Evolutionary conservation across 495 filamentous ascomycete genomes (phyloP).

Genomic region (Neurospora intermedia): DNA sequence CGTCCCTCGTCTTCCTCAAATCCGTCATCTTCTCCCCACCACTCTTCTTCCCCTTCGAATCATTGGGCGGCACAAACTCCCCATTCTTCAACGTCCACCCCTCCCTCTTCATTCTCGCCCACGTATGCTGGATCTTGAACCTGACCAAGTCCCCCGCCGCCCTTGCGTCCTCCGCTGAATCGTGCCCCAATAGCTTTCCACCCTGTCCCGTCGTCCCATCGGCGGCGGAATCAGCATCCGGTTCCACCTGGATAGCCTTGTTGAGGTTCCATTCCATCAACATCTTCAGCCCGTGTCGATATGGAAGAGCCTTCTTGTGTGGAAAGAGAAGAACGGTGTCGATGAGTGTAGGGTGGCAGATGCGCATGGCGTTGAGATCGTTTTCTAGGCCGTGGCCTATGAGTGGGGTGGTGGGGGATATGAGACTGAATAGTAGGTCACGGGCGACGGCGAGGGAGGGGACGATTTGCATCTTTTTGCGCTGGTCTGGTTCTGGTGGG

Average conservation of each 20-base stretch:
- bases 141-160: slow-evolving; percentile 80
- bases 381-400: slow-evolving; percentile 95
- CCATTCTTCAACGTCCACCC: slow-evolving; percentile 51
- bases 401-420: slow-evolving; percentile 65
- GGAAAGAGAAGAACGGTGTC: slow-evolving; percentile 84
- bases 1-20: background rate
- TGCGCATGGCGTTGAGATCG: slow-evolving; percentile 70
- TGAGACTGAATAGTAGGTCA: slow-evolving; percentile 54
- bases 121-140: slow-evolving; percentile 51
- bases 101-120: slow-evolving; percentile 47
- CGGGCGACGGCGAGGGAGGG: slow-evolving; percentile 62
- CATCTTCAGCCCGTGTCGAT: slow-evolving; percentile 61
- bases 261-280: slow-evolving; percentile 56
- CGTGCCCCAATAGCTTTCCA: slow-evolving; percentile 50
- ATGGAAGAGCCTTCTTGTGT: slow-evolving; percentile 61
- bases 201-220: slow-evolving; percentile 2
- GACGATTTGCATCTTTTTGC: slow-evolving; percentile 50
- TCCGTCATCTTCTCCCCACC: background rate
- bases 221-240: slow-evolving; percentile 30
- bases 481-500: background rate
- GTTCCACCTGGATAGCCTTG: slow-evolving; percentile 63
- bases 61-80: slow-evolving; percentile 36
- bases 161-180: slow-evolving; percentile 78
- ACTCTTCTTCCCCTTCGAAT: slow-evolving; percentile 22
- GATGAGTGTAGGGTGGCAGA: slow-evolving; percentile 75